Conservation (phyloP, 2,329 filamentous ascomycete genomes). For the Plectosphaerella plurivora region DNA sequence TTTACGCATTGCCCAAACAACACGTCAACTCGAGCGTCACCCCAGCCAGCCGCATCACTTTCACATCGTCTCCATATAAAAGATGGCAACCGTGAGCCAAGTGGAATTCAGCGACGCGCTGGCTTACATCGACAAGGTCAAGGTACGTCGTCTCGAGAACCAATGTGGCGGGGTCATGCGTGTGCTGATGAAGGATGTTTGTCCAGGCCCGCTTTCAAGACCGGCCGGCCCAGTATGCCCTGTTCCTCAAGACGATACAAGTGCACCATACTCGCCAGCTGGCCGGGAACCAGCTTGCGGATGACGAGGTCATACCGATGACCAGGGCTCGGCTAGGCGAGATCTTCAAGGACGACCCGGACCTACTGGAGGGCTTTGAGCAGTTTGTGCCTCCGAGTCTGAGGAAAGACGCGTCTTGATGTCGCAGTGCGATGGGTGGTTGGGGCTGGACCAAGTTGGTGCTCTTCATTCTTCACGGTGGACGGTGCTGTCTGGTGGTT, state of each 20-base stretch:
- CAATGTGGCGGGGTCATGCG: neutral
- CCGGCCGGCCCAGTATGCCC: neutral
- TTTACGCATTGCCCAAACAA: neutral
- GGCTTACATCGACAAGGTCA: neutral
- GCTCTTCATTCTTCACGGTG: too few relatives aligned
- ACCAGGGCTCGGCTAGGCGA: neutral
- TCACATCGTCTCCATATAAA: too few relatives aligned
- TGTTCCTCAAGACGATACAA: neutral
- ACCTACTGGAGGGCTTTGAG: neutral
- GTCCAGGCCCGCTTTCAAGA: neutral
- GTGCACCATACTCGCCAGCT: neutral
- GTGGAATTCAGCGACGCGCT: neutral
- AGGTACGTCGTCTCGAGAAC: neutral
- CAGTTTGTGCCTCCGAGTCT: neutral
- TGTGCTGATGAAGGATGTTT: neutral
- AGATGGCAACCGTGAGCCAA: neutral
- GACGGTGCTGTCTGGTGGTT: too few relatives aligned
- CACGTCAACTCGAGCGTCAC: neutral
- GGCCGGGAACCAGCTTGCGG: neutral
- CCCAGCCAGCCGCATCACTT: too few relatives aligned
- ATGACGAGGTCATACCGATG: neutral
- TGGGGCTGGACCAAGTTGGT: too few relatives aligned
- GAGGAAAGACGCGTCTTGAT: neutral
- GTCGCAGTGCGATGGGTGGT: too few relatives aligned
- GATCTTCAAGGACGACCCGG: neutral